These are phyloP conservation scores for Rhizopus microsporus DNA, from an alignment of 371 early-diverging fungal genomes.

Conservation along the genomic window DNA sequence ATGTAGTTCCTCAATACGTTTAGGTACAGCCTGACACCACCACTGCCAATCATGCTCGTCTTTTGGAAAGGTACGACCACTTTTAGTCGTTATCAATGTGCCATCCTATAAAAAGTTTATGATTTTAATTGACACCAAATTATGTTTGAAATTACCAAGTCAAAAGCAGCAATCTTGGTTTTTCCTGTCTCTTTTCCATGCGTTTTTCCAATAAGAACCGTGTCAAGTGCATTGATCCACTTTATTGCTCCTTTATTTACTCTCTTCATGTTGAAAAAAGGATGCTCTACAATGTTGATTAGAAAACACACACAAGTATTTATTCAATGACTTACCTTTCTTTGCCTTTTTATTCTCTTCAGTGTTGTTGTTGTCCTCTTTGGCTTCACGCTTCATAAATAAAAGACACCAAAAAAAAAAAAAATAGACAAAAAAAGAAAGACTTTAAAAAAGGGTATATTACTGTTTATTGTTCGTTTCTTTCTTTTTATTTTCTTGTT, in stretches of 20 bases:
- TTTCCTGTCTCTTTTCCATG: constrained; percentile 9
- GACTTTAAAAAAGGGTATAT: constrained; percentile 1
- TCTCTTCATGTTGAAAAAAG: constrained; percentile 25
- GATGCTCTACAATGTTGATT: constrained; percentile 10
- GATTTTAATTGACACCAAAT: neutral
- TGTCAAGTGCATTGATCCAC: constrained; percentile 16
- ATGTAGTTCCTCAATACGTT: constrained; percentile 52
- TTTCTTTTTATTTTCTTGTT: constrained; percentile 8
- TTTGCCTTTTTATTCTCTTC: constrained; percentile 7
- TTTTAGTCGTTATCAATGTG: constrained; percentile 71
- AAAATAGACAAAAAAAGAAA: neutral
- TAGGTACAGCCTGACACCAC: constrained; percentile 57
- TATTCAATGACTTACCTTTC: constrained; percentile 8
- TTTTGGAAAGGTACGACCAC: constrained; percentile 66
- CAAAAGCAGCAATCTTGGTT: constrained; percentile 78
- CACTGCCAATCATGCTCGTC: constrained; percentile 81
- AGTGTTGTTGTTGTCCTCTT: neutral
- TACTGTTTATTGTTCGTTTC: neutral
- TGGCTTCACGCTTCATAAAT: constrained; percentile 15
- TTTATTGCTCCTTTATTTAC: constrained; percentile 3
- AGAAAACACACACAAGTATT: neutral
- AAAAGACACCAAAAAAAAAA: constrained; percentile 1
- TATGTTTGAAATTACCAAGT: constrained; percentile 53
- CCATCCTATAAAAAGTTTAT: constrained; percentile 48
- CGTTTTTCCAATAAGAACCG: constrained; percentile 23